phyloP scores from a whole-genome alignment of 495 filamentous ascomycete genomes.

The Elasticomyces elasticus region DNA sequence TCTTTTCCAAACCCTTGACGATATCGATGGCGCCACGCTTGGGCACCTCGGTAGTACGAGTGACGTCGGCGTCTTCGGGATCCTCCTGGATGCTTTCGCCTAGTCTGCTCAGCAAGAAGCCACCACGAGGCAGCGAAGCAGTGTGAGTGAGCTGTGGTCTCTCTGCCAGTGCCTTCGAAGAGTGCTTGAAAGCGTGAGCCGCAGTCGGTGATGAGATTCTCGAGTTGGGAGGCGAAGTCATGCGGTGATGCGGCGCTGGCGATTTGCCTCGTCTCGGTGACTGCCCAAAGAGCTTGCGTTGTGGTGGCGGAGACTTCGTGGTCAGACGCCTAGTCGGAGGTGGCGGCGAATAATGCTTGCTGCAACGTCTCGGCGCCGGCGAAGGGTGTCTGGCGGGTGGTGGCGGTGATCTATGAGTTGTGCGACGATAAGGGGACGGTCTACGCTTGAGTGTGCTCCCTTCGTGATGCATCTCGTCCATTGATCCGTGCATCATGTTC shows the following conservation, averaged over 20 bases:
- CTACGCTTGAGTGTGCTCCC: neutral
- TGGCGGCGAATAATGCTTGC: slow-evolving; percentile 13
- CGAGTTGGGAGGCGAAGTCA: slow-evolving; percentile 53
- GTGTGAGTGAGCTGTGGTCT: slow-evolving; percentile 30
- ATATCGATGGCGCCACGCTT: slow-evolving; percentile 83
- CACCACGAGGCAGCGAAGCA: slow-evolving; percentile 29
- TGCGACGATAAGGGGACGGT: slow-evolving; percentile 28
- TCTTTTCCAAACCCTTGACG: slow-evolving; percentile 89
- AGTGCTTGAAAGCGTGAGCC: slow-evolving; percentile 31
- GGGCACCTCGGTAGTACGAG: slow-evolving; percentile 22
- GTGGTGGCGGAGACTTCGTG: slow-evolving; percentile 32
- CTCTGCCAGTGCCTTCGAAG: slow-evolving; percentile 22
- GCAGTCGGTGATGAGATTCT: slow-evolving; percentile 44
- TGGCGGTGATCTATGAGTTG: slow-evolving; percentile 34
- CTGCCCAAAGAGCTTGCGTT: slow-evolving; percentile 53
- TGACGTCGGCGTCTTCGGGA: slow-evolving; percentile 17
- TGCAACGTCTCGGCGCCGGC: slow-evolving; percentile 3
- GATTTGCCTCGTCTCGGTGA: slow-evolving; percentile 64
- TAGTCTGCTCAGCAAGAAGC: slow-evolving; percentile 12
- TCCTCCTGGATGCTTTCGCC: slow-evolving; percentile 2
- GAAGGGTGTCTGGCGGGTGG: slow-evolving; percentile 10
- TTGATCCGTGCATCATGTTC: slow-evolving; percentile 33
- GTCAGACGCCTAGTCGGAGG: slow-evolving; percentile 10
- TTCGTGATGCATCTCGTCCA: slow-evolving; percentile 23
- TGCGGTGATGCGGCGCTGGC: slow-evolving; percentile 40